Conservation (phyloP, 768 basidiomycete genomes). For the Russula ochroleuca region DNA sequence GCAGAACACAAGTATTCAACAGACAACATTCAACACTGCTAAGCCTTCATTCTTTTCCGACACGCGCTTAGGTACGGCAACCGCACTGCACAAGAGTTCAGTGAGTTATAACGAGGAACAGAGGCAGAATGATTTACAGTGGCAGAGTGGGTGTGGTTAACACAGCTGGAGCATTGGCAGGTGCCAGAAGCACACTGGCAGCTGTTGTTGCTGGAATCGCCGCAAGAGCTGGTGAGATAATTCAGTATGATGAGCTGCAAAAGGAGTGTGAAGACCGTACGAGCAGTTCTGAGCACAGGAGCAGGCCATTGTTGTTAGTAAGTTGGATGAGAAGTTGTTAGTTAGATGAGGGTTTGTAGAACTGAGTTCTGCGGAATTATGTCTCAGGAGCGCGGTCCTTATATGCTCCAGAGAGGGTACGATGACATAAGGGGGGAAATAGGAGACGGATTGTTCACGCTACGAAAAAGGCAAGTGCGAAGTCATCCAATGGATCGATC, state of each 20-base stretch:
- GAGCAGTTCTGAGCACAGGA: conserved; percentile 9
- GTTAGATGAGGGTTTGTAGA: not conserved
- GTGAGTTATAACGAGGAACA: not conserved
- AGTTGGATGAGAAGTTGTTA: not conserved
- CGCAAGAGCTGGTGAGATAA: conserved; percentile 12
- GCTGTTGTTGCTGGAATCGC: not conserved
- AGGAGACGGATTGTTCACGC: no score
- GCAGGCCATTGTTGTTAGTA: conserved; percentile 16
- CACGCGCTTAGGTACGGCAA: not conserved
- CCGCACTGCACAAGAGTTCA: not conserved
- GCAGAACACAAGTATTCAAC: not conserved
- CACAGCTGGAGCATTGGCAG: conserved; percentile 19
- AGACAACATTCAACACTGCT: not conserved
- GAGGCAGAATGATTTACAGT: not conserved
- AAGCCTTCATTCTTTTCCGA: not conserved
- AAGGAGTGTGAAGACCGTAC: conserved; percentile 1
- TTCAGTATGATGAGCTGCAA: not conserved
- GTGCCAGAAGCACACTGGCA: conserved; percentile 14
- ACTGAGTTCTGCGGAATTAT: not conserved
- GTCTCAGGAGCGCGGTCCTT: not conserved
- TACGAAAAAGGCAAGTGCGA: no score
- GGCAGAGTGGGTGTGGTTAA: conserved; percentile 10
- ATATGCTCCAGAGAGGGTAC: not conserved
- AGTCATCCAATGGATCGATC: no score
- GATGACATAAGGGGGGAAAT: not conserved